phyloP scores from a whole-genome alignment of 2,329 filamentous ascomycete genomes.

The Biscogniauxia mediterranea region DNA sequence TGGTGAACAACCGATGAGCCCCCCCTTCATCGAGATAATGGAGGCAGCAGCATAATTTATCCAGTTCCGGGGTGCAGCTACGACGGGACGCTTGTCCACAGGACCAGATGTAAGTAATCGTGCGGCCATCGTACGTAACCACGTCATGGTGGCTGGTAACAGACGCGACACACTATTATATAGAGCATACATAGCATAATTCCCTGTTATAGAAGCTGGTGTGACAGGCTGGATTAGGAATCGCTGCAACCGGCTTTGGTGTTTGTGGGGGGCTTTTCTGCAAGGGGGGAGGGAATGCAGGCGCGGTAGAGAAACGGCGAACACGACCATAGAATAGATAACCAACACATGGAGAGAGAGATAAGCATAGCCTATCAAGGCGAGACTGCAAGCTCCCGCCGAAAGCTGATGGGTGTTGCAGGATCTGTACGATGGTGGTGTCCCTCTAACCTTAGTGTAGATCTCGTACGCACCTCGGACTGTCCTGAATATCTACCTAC shows the following conservation, averaged over 20 bases:
- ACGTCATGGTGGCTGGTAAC: background rate
- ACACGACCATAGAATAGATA: background rate
- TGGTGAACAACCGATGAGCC: background rate
- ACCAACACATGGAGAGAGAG: background rate
- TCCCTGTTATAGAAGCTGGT: background rate
- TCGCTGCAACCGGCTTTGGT: background rate
- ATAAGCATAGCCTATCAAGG: background rate
- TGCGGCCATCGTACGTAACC: background rate
- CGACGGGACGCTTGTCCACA: background rate
- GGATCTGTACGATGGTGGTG: background rate
- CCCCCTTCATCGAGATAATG: background rate
- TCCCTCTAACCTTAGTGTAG: background rate
- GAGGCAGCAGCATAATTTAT: background rate
- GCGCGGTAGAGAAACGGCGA: background rate
- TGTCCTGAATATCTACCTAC: background rate
- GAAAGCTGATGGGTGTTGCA: background rate
- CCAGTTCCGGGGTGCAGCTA: background rate
- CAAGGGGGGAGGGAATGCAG: conserved; percentile 1
- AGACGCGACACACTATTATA: background rate
- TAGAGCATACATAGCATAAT: background rate
- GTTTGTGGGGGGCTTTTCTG: conserved; percentile 1
- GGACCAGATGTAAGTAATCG: background rate
- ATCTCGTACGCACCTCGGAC: background rate
- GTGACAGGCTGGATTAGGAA: background rate
- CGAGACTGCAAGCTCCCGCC: too few species aligned